A percentile compares a stretch with the other conserved stretches of the same genome.
These are phyloP conservation scores for Mycena venus DNA, from an alignment of 768 basidiomycete genomes.

Conservation along the genomic window DNA sequence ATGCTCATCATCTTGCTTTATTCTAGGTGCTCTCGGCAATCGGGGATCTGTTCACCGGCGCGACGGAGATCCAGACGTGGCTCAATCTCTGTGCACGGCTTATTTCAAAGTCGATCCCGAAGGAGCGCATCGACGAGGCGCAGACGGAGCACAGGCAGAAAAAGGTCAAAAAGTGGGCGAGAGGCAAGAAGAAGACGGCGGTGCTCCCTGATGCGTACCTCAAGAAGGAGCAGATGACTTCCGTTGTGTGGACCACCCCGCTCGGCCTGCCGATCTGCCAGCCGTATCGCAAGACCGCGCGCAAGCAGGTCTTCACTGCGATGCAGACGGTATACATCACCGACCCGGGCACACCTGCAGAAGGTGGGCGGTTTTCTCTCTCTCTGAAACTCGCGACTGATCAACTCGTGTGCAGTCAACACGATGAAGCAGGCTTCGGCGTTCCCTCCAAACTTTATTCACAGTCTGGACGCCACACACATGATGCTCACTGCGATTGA, in stretches of 20 bases:
- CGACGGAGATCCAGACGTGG: constrained; percentile 93
- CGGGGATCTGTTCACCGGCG: constrained; percentile 93
- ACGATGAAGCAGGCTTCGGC: constrained; percentile 91
- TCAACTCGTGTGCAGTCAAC: constrained; percentile 65
- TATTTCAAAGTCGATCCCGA: constrained; percentile 89
- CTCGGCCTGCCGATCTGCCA: constrained; percentile 97
- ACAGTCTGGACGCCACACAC: constrained; percentile 97
- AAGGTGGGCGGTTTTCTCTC: constrained; percentile 57
- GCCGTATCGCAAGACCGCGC: constrained; percentile 88
- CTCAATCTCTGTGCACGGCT: constrained; percentile 85
- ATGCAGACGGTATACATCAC: constrained; percentile 92
- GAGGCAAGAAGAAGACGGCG: constrained; percentile 13
- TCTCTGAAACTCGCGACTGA: neutral
- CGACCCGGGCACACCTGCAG: constrained; percentile 82
- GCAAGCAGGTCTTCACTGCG: constrained; percentile 87
- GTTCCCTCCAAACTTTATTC: constrained; percentile 99
- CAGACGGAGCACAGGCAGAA: constrained; percentile 41
- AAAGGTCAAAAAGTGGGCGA: constrained; percentile 26
- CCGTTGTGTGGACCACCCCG: constrained; percentile 96
- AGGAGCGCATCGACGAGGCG: constrained; percentile 69
- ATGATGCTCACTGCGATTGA: constrained; percentile 97
- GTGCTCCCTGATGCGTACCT: constrained; percentile 55
- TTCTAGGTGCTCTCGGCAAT: constrained; percentile 85
- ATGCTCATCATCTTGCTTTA: constrained; percentile 12
- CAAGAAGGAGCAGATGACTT: constrained; percentile 93